Evolutionary conservation across 164 flowering plant genomes (phyloP).

Genomic region (Sedum album): DNA sequence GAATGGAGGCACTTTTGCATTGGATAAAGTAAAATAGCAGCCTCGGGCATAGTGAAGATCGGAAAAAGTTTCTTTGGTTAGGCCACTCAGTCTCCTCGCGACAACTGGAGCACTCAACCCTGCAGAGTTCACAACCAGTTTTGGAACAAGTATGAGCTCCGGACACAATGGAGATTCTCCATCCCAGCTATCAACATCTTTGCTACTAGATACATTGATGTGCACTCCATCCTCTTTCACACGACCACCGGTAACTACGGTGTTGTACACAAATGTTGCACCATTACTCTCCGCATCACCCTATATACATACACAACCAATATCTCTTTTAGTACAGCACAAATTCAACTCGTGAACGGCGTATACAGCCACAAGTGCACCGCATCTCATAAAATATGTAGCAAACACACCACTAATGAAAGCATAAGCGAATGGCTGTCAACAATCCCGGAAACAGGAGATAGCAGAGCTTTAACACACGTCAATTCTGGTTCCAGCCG

Average conservation of each 20-base stretch:
- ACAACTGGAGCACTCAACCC: slow-evolving; percentile 67
- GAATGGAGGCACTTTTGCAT: slow-evolving; percentile 48
- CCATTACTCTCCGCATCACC: slow-evolving; percentile 75
- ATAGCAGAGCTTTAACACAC: slow-evolving; percentile 66
- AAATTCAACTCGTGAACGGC: slow-evolving; percentile 8
- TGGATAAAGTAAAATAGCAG: slow-evolving; percentile 70
- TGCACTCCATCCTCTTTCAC: slow-evolving; percentile 30
- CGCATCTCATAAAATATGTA: too few species aligned
- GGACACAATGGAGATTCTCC: slow-evolving; percentile 30
- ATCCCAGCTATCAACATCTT: slow-evolving; percentile 35
- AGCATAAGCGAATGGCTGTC: slow-evolving; percentile 83
- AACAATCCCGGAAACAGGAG: slow-evolving; percentile 76
- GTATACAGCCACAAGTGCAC: too few species aligned
- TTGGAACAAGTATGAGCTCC: slow-evolving; percentile 52
- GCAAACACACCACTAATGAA: slow-evolving; percentile 75
- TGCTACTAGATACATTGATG: slow-evolving; percentile 47
- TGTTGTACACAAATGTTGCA: slow-evolving; percentile 58
- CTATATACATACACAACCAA: slow-evolving; percentile 40
- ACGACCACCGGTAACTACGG: slow-evolving; percentile 63
- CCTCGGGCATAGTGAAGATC: slow-evolving; percentile 70
- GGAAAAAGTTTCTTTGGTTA: slow-evolving; percentile 29
- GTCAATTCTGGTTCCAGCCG: slow-evolving; percentile 62
- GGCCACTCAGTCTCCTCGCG: slow-evolving; percentile 49
- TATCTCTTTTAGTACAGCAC: slow-evolving; percentile 25
- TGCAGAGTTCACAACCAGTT: slow-evolving; percentile 64